Conservation (phyloP, 2,329 filamentous ascomycete genomes). For the Nothopassalora personata region DNA sequence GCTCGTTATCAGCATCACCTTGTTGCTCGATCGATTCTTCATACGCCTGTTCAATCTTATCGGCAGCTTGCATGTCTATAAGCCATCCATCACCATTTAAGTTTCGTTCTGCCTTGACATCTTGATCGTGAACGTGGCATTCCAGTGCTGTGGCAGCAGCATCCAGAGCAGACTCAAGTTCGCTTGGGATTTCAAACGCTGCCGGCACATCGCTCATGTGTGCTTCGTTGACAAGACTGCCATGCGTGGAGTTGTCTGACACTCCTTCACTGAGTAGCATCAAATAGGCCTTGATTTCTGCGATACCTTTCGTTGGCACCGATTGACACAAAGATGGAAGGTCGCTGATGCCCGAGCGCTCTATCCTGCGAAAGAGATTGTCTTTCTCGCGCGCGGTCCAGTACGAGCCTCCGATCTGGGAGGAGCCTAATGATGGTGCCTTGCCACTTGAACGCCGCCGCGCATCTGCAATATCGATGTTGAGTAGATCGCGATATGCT, state of each 20-base stretch:
- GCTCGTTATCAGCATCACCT: conserved; percentile 8
- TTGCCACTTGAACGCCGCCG: not conserved
- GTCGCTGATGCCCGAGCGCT: conserved; percentile 59
- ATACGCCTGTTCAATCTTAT: conserved; percentile 27
- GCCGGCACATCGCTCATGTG: conserved; percentile 59
- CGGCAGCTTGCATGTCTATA: conserved; percentile 44
- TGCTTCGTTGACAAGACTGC: conserved; percentile 23
- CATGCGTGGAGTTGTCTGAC: conserved; percentile 24
- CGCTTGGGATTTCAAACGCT: conserved; percentile 64
- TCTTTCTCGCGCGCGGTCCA: conserved; percentile 72
- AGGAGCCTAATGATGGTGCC: conserved; percentile 26
- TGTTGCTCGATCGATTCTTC: conserved; percentile 20
- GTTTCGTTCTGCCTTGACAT: conserved; percentile 54
- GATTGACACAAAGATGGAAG: conserved; percentile 56
- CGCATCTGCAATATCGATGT: conserved; percentile 53
- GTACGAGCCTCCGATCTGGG: conserved; percentile 61
- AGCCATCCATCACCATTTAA: conserved; percentile 64
- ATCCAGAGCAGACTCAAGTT: conserved; percentile 63
- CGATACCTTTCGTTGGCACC: conserved; percentile 64
- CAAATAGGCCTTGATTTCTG: conserved; percentile 70
- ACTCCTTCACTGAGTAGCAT: conserved; percentile 51
- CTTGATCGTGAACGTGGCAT: conserved; percentile 57
- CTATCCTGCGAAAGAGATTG: conserved; percentile 61
- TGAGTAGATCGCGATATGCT: conserved; percentile 48
- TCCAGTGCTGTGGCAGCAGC: conserved; percentile 62